Evolutionary conservation across 768 basidiomycete species (phyloP), one percentile per base, ranked within the genome.

Genomic region (Pholiota conissans): DNA sequence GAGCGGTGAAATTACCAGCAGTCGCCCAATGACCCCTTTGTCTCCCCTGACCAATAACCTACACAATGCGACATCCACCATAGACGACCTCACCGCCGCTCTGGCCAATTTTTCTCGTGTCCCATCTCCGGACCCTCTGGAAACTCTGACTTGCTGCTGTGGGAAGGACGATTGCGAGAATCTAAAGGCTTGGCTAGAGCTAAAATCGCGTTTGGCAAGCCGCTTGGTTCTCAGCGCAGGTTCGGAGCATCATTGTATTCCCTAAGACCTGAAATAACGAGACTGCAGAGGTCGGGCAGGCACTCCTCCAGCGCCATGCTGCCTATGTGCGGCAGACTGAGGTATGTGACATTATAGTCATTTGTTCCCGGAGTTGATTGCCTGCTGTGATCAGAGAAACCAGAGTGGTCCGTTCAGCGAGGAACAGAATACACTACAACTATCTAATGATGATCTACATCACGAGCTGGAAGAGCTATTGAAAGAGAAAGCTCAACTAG

Each of bases 211-310:
- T 69, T 72, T 96, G 24, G 91, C 94, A 74, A 85, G 81, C 58
- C 77, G 90, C 55, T 76, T 97, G 60, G 84, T 88, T 56, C 78
- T 96, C 55, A 93, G 93, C 69, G 94, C 92, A 66, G 93, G 94
- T 95, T 66, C 65, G 89, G 78, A 30, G 27, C 35, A n/a, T 26
- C 49, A 56, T 30, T 18, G 22, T 18, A 28, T 20, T 16, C 18
- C 46, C 39, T 28, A 52, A 39, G n/a, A 9, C 3, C 37, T 55
- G 50, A 39, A 52, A 29, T 65, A 26, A 61, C 16, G 8, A 34
- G 16, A n/a, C n/a, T 35, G n/a, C 49, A 93, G 93, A 95, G 79
- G 88, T 96, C 27, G 94, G 94, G 11, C 91, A 94, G 71, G 94
- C 95, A 3, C 73, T 97, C 47, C 71, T 97, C 48, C 86, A 90